Conservation (phyloP, 306 rosid genomes). For the Corylus heterophylla region DNA sequence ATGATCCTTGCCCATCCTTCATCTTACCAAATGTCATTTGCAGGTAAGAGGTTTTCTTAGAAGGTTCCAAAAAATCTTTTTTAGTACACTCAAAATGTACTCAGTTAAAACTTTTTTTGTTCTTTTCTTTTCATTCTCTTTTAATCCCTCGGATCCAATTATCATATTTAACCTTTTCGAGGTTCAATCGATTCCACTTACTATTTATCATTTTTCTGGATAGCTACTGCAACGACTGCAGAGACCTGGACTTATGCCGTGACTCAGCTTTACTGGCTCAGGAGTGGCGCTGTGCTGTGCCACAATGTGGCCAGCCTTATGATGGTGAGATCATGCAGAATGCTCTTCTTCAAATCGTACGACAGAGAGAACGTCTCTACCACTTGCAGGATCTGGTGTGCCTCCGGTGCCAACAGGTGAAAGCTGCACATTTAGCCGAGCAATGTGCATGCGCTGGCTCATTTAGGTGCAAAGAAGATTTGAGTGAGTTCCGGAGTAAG, state of each 20-base stretch:
- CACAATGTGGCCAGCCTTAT: constrained; percentile 91
- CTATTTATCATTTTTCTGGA: background rate
- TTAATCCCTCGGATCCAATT: background rate
- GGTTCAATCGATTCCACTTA: background rate
- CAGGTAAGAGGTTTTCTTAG: constrained; percentile 52
- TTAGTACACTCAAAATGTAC: background rate
- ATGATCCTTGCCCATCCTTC: constrained; percentile 58
- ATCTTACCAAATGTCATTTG: constrained; percentile 80
- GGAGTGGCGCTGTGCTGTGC: constrained; percentile 86
- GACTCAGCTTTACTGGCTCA: constrained; percentile 59
- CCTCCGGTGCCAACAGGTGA: constrained; percentile 64
- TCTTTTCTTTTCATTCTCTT: background rate
- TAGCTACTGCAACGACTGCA: constrained; percentile 90
- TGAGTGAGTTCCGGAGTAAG: constrained; percentile 43
- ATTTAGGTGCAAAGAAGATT: constrained; percentile 68
- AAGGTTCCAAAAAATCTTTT: constrained; percentile 1
- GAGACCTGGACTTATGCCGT: constrained; percentile 84
- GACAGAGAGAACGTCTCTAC: constrained; percentile 82
- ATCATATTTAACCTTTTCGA: constrained; percentile 10
- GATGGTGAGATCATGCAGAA: constrained; percentile 80
- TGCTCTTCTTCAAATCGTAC: constrained; percentile 67
- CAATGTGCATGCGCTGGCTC: constrained; percentile 85
- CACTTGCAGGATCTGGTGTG: constrained; percentile 85
- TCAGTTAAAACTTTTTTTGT: background rate
- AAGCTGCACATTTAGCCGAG: constrained; percentile 86